phyloP scores from a whole-genome alignment of 2,329 filamentous ascomycete genomes.

The Raffaelea albimanens region DNA sequence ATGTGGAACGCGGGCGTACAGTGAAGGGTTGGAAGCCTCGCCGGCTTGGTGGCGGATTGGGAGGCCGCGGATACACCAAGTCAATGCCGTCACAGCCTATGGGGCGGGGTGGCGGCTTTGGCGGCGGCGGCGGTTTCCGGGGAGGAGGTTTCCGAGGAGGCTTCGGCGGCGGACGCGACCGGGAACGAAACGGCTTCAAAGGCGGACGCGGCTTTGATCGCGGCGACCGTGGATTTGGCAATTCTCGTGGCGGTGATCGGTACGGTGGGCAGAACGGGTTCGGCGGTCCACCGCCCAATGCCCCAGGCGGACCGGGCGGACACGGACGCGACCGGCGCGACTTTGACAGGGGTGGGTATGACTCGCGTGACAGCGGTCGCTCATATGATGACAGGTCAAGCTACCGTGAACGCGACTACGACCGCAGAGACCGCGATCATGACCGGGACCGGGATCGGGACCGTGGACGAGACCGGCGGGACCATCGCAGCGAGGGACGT shows the following conservation, averaged over 20 bases:
- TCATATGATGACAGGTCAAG: conserved; percentile 35
- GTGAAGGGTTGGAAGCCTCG: conserved; percentile 89
- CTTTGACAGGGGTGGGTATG: conserved; percentile 37
- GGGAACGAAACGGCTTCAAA: conserved; percentile 20
- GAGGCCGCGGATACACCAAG: conserved; percentile 88
- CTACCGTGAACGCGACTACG: conserved; percentile 33
- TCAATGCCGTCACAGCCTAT: conserved; percentile 61
- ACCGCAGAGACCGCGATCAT: conserved; percentile 19
- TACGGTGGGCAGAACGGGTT: conserved; percentile 33
- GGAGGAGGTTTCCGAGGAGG: conserved; percentile 35
- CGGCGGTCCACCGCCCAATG: conserved; percentile 43
- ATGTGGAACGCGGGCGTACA: conserved; percentile 91
- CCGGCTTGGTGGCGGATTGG: conserved; percentile 83
- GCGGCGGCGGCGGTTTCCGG: conserved; percentile 42
- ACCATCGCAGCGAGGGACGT: conserved; percentile 32
- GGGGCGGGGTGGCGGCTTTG: conserved; percentile 36
- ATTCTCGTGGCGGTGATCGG: too few species aligned
- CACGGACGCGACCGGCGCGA: conserved; percentile 22
- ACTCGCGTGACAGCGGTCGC: conserved; percentile 32
- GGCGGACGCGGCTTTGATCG: conserved; percentile 25
- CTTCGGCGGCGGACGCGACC: conserved; percentile 1
- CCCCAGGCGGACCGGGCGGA: conserved; percentile 50
- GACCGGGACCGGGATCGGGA: conserved; percentile 37
- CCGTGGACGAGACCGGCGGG: conserved; percentile 25
- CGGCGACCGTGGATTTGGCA: conserved; percentile 14